Evolutionary conservation across 1,284 basidiomycete species (phyloP), one percentile per base, ranked within the genome.

Genomic region (Megacollybia platyphylla): DNA sequence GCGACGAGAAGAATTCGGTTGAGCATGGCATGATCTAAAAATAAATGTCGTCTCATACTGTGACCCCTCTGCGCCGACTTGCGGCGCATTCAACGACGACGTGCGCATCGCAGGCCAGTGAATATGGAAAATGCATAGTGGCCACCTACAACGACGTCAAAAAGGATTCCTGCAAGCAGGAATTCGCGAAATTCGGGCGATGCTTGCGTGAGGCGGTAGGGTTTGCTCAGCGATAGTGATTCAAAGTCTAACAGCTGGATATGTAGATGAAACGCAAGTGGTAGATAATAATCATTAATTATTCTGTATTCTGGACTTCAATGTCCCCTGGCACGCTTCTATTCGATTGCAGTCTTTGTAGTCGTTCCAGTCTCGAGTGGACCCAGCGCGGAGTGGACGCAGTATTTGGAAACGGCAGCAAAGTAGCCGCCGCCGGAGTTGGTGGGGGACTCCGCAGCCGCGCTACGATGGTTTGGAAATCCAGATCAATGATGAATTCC

Each of bases 61-160:
- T 63, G 36, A 66, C 63, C 7, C 79, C 81, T 27, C 54, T 87
- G 35, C 67, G 72, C 46, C 70, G 73, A 15, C 61, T 87, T 20
- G 84, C 83, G 7, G 48, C 74, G 18, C 76, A 80, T 51, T 71
- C 82, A 4, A 85, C 82, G 1, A 68, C 70, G 7, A 84, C 81
- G 7, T 87, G 85, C 53, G 65, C 79, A 7, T 51, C 64, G 2
- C 71, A 87, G 51, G 87, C 87, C 26, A 64, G 73, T 7, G 63
- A 57, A 8, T 92, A 92, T 54, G 88, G 87, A 18, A 79, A 79
- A 57, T 92, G 88, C 54, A 77, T 92, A 20, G 60, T 80, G 13
- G 71, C 73, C 3, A 75, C 72, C 2, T 88, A 89, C 59, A 78
- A 75, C 15, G 87, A 91, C 52, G 76, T 87, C 9, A 72, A 65